phyloP scores from a whole-genome alignment of 495 filamentous ascomycete species.

The Margaritispora aquatica region DNA sequence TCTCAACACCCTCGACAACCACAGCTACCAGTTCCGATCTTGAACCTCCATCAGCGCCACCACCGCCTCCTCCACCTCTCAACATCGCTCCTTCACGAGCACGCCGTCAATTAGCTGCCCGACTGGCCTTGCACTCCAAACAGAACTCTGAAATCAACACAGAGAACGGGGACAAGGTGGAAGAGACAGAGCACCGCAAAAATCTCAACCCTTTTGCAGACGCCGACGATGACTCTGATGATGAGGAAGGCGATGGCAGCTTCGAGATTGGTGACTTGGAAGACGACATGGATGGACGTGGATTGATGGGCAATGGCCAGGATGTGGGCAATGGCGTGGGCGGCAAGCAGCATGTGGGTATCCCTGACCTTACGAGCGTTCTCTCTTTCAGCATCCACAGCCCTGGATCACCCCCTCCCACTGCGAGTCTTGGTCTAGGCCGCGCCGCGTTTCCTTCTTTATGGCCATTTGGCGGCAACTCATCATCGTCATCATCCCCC shows the following conservation, averaged over 20 bases:
- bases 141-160: slow-evolving; percentile 37
- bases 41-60: slow-evolving; percentile 43
- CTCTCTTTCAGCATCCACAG: slow-evolving; percentile 6
- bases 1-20: slow-evolving; percentile 26
- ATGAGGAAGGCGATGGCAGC: slow-evolving; percentile 24
- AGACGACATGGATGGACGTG: slow-evolving; percentile 12
- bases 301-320: neutral
- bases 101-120: slow-evolving; percentile 73
- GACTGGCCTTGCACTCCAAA: slow-evolving; percentile 73
- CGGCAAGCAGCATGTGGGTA: slow-evolving; percentile 19
- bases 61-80: slow-evolving; percentile 57
- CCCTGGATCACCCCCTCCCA: neutral
- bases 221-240: slow-evolving; percentile 39
- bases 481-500: neutral
- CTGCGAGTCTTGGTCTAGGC: neutral
- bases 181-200: slow-evolving; percentile 11
- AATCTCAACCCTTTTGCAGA: slow-evolving; percentile 21
- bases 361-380: slow-evolving; percentile 3
- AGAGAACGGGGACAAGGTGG: slow-evolving; percentile 13
- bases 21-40: slow-evolving; percentile 27
- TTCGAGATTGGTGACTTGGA: slow-evolving; percentile 24
- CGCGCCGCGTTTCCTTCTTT: slow-evolving; percentile 19
- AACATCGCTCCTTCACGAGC: slow-evolving; percentile 84
- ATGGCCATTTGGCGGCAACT: slow-evolving; percentile 21
- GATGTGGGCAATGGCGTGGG: neutral